Evolutionary conservation across 176 grass and related monocot genomes (phyloP), one percentile per base, ranked within the genome.

Genomic region (Avena insularis): DNA sequence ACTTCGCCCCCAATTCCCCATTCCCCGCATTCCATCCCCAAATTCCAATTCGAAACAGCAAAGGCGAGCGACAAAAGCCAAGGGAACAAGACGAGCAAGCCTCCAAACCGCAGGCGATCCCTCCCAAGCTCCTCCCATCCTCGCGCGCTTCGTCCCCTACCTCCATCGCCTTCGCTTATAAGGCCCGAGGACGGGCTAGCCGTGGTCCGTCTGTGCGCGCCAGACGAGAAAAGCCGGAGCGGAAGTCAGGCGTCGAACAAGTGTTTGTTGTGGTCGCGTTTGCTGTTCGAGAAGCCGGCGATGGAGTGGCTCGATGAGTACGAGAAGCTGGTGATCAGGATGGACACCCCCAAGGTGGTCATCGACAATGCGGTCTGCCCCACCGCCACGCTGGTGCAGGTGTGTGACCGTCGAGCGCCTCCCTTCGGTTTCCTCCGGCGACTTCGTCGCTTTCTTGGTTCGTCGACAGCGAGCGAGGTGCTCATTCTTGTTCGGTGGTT

Each of bases 251-350:
- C n/a, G 14, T 83, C 16, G 25, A 66, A 19, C 29, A 0, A 9
- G 46, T 15, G 57, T 35, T 35, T 2, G 15, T 17, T 10, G 57
- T 14, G 10, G 60, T 63, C 27, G 25, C 9, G 12, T 43, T 6
- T 66, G 27, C 29, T 67, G 29, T 16, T 65, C 3, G 63, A 33
- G 64, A 35, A 35, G 29, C 14, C 43, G 73, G 40, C 80, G 36
- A 98, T 96, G 96, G 96, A 94, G 78, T 94, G 96, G 90, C 90
- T 98, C 21, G 85, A 98, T 27, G 96, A 98, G 88, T 98, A 98
- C 53, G 93, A 98, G 92, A 98, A 98, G 93, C 96, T 98, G 25
- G 88, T 98, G 45, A 94, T 94, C 74, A 70, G 93, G 85, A 98
- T 98, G 96, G 83, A 95, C 84, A 92, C 85, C 10, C 96, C 96